Evolutionary conservation across 371 early-diverging fungal species (phyloP), one percentile per base, ranked within the genome.

Genomic region (Rhizopus microsporus): DNA sequence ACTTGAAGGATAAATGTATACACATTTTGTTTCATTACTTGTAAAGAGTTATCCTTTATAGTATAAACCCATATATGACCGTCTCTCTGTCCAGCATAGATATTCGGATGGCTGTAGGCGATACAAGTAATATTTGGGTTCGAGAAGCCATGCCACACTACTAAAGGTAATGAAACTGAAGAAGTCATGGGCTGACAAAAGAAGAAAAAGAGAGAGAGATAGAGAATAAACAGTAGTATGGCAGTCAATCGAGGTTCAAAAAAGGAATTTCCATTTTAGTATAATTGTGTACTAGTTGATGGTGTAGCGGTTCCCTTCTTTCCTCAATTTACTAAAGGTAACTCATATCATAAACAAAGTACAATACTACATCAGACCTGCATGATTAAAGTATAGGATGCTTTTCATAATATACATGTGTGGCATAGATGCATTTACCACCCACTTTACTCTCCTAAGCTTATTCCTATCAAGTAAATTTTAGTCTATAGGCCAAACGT

Each of bases 21-120:
- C n/a, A 15, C n/a, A n/a, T 43, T 43, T 43, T 16, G n/a, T 46
- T 46, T 6, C 8, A 29, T 46, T 46, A 46, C 46, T 46, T 46
- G 46, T 46, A 15, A 59, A 45, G 35, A 30, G 40, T 40, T 48
- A 38, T 45, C 34, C 16, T 50, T 32, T 39, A 72, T 8, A 30
- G 69, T 59, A 47, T 80, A 76, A 10, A 82, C 78, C 81, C 83
- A 82, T 52, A 85, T 83, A 60, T 74, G 78, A 13, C 86, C 86
- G 69, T 85, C 79, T 34, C 80, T 80, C 48, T 82, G 79, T 13
- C 86, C 86, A 6, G 77, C 74, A 56, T 80, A 77, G 15, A 85
- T 69, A 61, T 78, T 48, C 32, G 80, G 69, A 34, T 62, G 59
- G 9, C 63, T 63, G 56, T 50, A 68, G 16, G 63, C 51, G 7